Evolutionary conservation across 352 stramenopile species (phyloP).

Genomic region (Phytopythium kandeliae): DNA sequence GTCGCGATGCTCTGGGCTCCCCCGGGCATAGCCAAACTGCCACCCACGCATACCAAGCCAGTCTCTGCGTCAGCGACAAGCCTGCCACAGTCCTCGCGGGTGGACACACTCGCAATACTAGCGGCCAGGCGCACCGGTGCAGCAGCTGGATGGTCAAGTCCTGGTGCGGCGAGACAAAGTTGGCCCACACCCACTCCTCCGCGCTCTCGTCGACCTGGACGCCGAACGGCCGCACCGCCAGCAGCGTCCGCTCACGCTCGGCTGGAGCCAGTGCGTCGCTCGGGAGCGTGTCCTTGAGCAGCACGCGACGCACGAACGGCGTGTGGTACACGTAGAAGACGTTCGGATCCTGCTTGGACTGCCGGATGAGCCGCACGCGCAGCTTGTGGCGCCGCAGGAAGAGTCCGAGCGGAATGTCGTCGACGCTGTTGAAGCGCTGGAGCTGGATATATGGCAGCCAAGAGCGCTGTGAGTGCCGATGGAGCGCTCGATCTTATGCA

Average conservation of each 20-base stretch:
- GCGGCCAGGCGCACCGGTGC: conserved; percentile 29
- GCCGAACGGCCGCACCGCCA: conserved; percentile 65
- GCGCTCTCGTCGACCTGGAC: conserved; percentile 68
- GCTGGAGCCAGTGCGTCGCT: conserved; percentile 1
- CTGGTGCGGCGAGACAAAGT: conserved; percentile 57
- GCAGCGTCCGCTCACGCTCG: conserved; percentile 10
- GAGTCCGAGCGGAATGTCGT: conserved; percentile 57
- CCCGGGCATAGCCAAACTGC: conserved; percentile 16
- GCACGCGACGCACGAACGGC: conserved; percentile 47
- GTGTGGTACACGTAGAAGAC: conserved; percentile 84
- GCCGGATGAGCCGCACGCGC: conserved; percentile 63
- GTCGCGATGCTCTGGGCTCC: conserved; percentile 36
- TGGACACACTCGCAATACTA: not conserved
- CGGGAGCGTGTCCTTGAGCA: conserved; percentile 57
- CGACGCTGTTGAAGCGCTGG: conserved; percentile 39
- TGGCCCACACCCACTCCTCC: conserved; percentile 60
- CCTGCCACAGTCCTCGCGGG: not conserved
- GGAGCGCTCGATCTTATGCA: not conserved
- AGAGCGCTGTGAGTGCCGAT: not conserved
- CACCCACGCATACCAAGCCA: conserved; percentile 1
- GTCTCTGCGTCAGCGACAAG: conserved; percentile 2
- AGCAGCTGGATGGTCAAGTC: conserved; percentile 58
- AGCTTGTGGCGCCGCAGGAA: conserved; percentile 67
- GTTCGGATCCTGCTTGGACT: conserved; percentile 56
- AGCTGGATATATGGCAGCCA: conserved; percentile 22